Evolutionary conservation across 1,284 basidiomycete species (phyloP).

Genomic region (Cryptococcus maquisensis): DNA sequence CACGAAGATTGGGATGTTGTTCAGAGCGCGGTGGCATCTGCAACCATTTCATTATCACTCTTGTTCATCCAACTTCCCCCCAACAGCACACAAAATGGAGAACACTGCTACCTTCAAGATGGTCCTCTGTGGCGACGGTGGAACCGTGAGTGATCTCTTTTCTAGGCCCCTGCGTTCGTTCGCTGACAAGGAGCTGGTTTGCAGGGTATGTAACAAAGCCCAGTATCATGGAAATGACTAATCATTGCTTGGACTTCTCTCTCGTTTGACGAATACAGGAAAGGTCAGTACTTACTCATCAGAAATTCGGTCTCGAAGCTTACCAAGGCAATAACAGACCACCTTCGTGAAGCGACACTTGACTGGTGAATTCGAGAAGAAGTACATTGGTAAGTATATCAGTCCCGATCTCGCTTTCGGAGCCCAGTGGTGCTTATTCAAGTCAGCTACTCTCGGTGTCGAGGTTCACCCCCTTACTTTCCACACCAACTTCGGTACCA

Average conservation of each 20-base stretch:
- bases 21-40: not conserved
- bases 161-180: not conserved
- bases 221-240: not conserved
- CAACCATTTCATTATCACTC: not conserved
- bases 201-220: conserved; percentile 6
- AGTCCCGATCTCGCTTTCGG: not conserved
- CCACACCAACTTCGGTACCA: conserved; percentile 96
- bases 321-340: conserved; percentile 56
- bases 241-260: not conserved
- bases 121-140: conserved; percentile 92
- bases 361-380: conserved; percentile 99
- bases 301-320: not conserved
- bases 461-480: conserved; percentile 97
- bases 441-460: conserved; percentile 92
- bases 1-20: not conserved
- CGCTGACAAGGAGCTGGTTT: not conserved
- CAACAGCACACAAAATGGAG: conserved; percentile 30
- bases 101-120: conserved; percentile 94
- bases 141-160: conserved; percentile 65
- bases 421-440: not conserved
- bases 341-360: conserved; percentile 99
- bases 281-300: conserved; percentile 37
- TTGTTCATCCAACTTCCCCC: not conserved
- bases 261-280: conserved; percentile 20
- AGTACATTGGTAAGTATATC: conserved; percentile 81